These are phyloP conservation scores for Boletus reticuloceps DNA, from an alignment of 768 basidiomycete genomes.

Conservation along the genomic window DNA sequence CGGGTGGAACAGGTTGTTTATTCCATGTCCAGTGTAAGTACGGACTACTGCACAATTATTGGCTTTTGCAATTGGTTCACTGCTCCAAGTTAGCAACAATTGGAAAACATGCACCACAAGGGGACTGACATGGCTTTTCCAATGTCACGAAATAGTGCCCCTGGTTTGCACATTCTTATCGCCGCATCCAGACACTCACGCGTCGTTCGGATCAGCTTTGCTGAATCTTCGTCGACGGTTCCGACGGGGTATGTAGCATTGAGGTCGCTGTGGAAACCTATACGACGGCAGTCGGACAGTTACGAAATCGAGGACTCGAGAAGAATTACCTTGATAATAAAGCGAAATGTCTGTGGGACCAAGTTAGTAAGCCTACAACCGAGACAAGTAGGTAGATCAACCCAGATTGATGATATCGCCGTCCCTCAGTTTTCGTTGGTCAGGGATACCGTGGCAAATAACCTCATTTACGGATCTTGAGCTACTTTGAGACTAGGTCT, in stretches of 20 bases:
- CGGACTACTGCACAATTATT: constrained; percentile 89
- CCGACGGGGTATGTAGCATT: constrained; percentile 94
- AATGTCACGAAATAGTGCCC: constrained; percentile 83
- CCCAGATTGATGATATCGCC: constrained; percentile 98
- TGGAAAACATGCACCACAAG: constrained; percentile 8
- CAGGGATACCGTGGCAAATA: constrained; percentile 97
- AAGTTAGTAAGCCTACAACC: constrained; percentile 16
- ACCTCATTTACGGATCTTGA: constrained; percentile 87
- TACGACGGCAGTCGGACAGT: background rate
- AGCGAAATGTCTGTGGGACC: constrained; percentile 63
- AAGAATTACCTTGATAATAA: constrained; percentile 65
- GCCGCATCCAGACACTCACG: constrained; percentile 84
- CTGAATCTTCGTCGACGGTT: constrained; percentile 76
- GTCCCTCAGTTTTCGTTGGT: constrained; percentile 76
- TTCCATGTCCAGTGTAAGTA: constrained; percentile 89
- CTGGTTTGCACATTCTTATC: constrained; percentile 93
- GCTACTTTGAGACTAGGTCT: constrained; percentile 2
- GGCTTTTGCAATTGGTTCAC: constrained; percentile 81
- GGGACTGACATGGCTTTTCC: constrained; percentile 76
- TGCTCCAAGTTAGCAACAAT: constrained; percentile 27
- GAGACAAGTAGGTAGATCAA: constrained; percentile 30
- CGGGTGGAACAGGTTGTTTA: constrained; percentile 82
- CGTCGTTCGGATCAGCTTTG: constrained; percentile 77
- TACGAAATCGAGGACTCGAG: background rate
- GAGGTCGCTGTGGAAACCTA: constrained; percentile 89